Evolutionary conservation across 1,284 basidiomycete genomes (phyloP).

Genomic region (Ceratobasidium papillatum): DNA sequence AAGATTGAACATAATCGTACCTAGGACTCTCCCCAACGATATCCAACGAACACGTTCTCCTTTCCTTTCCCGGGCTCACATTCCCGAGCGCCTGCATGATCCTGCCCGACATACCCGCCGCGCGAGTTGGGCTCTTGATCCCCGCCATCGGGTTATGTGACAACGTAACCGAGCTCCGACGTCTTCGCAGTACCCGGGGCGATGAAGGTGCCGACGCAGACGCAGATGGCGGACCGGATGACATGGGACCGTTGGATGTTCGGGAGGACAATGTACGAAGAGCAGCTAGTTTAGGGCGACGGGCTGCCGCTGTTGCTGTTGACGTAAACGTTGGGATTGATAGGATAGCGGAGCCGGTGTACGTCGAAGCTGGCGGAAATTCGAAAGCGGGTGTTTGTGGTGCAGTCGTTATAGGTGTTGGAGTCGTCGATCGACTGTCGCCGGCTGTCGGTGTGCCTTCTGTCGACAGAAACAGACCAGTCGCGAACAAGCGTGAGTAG

Average conservation of each 20-base stretch:
- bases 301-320: neutral
- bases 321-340: neutral
- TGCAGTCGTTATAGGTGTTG: constrained; percentile 15
- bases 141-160: constrained; percentile 31
- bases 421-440: constrained; percentile 16
- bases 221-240: constrained; percentile 7
- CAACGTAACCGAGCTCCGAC: constrained; percentile 22
- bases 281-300: constrained; percentile 32
- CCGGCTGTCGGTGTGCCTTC: neutral
- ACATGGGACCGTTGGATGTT: neutral
- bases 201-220: constrained; percentile 18
- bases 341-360: constrained; percentile 10
- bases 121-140: constrained; percentile 35
- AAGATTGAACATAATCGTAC: neutral
- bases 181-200: constrained; percentile 15
- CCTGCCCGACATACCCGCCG: constrained; percentile 23
- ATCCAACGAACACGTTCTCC: constrained; percentile 11
- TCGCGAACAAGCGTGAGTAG: constrained; percentile 35
- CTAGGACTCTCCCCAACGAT: neutral
- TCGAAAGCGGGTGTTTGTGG: constrained; percentile 28
- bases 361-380: neutral
- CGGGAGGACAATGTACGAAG: constrained; percentile 6
- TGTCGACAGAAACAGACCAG: constrained; percentile 30
- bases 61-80: constrained; percentile 6
- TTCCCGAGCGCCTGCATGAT: constrained; percentile 5